Base-by-base conservation (phyloP, 352 stramenopile genomes). In the Phytophthora kernoviae region DNA sequence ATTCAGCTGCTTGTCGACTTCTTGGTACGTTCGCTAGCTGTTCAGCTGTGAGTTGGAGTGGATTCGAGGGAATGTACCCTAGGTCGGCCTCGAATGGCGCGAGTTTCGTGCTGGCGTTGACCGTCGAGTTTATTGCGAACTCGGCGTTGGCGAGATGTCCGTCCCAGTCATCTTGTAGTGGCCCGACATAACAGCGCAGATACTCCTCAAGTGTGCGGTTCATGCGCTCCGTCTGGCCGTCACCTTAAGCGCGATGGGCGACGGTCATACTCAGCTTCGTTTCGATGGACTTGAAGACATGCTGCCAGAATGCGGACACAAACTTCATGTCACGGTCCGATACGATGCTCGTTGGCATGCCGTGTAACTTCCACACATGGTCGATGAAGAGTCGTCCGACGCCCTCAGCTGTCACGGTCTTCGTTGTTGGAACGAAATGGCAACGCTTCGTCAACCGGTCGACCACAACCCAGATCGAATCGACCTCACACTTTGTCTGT, bases 91-190 rank as follows among this genome's bases (percentile, higher is more conserved):
- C 59, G 20, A 68, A 62, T 10, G 51, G 59, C 1, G 51, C 30
- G 27, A 68, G n/a, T 54, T 34, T 62, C 57, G 17, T 50, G 46
- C 59, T 68, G 24, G 22, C 46, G 21, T 67, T 59, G 6, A 43
- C 30, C 10, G n/a, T 39, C 0, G 21, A 50, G 18, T 47, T 50
- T 4, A 55, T 22, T 7, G 17, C 26, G 37, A 39, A 54, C 32
- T 32, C 56, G 14, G 39, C 32, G 44, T 46, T 48, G 15, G 54
- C 14, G 5, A 60, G 49, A 27, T 60, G 58, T 5, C 55, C 7
- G 22, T 60, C 44, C 49, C 58, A 66, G 15, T 40, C 49, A 22
- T 52, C 42, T 34, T 66, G 58, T 4, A 47, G 15, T 15, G 58
- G 43, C 2, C 30, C 27, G 17, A 67, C 43, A 17, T 48, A 61